A percentile compares a stretch with the other conserved stretches of the same genome.
phyloP scores from a whole-genome alignment of 2,329 filamentous ascomycete genomes.

The Arthrobotrys pseudoclavata region DNA sequence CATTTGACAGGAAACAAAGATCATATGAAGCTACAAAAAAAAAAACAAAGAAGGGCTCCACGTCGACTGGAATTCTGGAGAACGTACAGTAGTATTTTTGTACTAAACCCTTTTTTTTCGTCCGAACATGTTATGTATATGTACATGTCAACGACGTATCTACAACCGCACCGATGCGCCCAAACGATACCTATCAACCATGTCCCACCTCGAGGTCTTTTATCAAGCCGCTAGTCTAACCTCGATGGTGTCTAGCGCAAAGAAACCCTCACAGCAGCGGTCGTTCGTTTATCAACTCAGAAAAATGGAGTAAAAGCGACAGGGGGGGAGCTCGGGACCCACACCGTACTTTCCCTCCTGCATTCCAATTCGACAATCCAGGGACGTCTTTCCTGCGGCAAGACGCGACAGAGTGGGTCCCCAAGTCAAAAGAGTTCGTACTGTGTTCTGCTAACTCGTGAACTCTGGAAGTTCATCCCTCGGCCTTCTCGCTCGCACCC shows the following conservation, averaged over 20 bases:
- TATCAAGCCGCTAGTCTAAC: constrained; percentile 19
- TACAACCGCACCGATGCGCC: constrained; percentile 2
- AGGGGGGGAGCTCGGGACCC: constrained; percentile 58
- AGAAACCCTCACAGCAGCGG: constrained; percentile 9
- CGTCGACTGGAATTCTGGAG: constrained; percentile 42
- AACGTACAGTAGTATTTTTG: background rate
- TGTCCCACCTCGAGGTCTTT: constrained; percentile 20
- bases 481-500: constrained; percentile 6
- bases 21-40: constrained; percentile 4
- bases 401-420: constrained; percentile 58
- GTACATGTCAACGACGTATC: constrained; percentile 37
- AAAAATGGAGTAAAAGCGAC: constrained; percentile 27
- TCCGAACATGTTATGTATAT: constrained; percentile 41
- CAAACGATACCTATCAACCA: constrained; percentile 36
- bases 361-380: constrained; percentile 61
- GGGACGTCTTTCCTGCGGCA: constrained; percentile 54
- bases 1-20: background rate
- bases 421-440: constrained; percentile 31
- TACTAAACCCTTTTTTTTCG: constrained; percentile 30
- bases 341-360: constrained; percentile 52
- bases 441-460: background rate
- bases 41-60: constrained; percentile 4
- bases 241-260: constrained; percentile 40
- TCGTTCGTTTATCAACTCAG: constrained; percentile 22
- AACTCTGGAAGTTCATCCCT: background rate